These are phyloP conservation scores for Ceratocystis destructans DNA, from an alignment of 2,329 filamentous ascomycete species.

Conservation along the genomic window DNA sequence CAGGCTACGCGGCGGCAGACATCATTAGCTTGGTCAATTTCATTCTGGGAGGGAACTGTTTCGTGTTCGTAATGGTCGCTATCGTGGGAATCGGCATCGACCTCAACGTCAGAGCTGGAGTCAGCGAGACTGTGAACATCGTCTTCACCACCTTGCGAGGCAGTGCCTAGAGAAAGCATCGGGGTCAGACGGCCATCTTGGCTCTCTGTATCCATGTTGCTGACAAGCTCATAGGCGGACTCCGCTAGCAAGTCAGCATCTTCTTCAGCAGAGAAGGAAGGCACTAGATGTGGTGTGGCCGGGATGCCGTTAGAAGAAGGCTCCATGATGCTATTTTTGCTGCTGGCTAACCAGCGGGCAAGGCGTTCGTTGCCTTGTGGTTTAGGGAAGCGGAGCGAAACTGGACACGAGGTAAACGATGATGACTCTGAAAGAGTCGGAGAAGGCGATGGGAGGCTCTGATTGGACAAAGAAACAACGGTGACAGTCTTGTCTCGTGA, in stretches of 20 bases:
- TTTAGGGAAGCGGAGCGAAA: slow-evolving; percentile 42
- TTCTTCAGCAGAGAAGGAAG: slow-evolving; percentile 24
- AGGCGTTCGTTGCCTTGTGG: slow-evolving; percentile 42
- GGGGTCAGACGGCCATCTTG: slow-evolving; percentile 35
- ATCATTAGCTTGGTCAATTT: slow-evolving; percentile 11
- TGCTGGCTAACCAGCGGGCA: slow-evolving; percentile 46
- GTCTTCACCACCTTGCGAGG: slow-evolving; percentile 35
- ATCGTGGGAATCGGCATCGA: background rate
- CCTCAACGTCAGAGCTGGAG: slow-evolving; percentile 23
- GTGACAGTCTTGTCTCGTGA: slow-evolving; percentile 5
- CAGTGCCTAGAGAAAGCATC: slow-evolving; percentile 23
- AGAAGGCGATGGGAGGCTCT: slow-evolving; percentile 7
- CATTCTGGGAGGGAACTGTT: slow-evolving; percentile 10
- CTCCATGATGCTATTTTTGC: slow-evolving; percentile 43
- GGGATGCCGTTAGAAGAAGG: background rate
- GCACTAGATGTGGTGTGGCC: slow-evolving; percentile 4
- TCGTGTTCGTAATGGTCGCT: slow-evolving; percentile 12
- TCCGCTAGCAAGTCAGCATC: slow-evolving; percentile 36
- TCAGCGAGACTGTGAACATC: slow-evolving; percentile 32
- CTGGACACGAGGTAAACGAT: slow-evolving; percentile 29
- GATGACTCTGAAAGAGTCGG: slow-evolving; percentile 8
- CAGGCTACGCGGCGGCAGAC: slow-evolving; percentile 10
- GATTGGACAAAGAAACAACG: background rate
- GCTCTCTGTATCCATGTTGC: slow-evolving; percentile 39
- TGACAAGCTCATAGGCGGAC: slow-evolving; percentile 44